Percentiles rank a stretch among this genome's conserved stretches.
Conservation (phyloP, 2,329 filamentous ascomycete species). For the Fusarium udum region DNA sequence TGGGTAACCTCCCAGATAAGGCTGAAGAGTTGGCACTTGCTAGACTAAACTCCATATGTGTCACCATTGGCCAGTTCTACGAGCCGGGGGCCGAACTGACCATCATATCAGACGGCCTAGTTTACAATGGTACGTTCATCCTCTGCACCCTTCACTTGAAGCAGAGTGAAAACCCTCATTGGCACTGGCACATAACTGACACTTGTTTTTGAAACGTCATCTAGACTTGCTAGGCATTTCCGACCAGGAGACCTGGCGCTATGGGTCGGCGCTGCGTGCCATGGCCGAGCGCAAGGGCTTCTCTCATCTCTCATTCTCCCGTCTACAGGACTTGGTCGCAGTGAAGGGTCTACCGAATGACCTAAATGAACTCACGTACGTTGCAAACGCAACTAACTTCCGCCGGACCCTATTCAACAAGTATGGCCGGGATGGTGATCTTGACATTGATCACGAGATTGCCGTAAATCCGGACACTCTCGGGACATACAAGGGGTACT, state of each 20-base stretch:
- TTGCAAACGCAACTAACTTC: constrained; percentile 45
- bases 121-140: constrained; percentile 56
- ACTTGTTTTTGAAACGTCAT: background rate
- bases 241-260: constrained; percentile 58
- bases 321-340: constrained; percentile 55
- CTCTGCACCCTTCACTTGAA: background rate
- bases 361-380: constrained; percentile 53
- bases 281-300: constrained; percentile 52
- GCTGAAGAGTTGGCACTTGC: constrained; percentile 45
- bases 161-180: background rate
- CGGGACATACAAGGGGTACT: constrained; percentile 46
- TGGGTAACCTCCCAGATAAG: constrained; percentile 45
- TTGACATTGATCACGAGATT: constrained; percentile 45
- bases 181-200: background rate
- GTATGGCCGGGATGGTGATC: constrained; percentile 33
- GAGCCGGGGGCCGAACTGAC: constrained; percentile 44
- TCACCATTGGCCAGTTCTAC: constrained; percentile 40
- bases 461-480: constrained; percentile 40
- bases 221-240: constrained; percentile 54
- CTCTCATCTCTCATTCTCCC: constrained; percentile 55
- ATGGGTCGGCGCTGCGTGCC: constrained; percentile 55
- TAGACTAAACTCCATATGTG: constrained; percentile 43
- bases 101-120: constrained; percentile 63
- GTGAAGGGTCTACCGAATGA: constrained; percentile 45
- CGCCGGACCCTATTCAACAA: constrained; percentile 42